Percentiles rank a stretch among this genome's conserved stretches.
Evolutionary conservation across 805 yeast genomes (phyloP).

Genomic region (Candida hungchunana): DNA sequence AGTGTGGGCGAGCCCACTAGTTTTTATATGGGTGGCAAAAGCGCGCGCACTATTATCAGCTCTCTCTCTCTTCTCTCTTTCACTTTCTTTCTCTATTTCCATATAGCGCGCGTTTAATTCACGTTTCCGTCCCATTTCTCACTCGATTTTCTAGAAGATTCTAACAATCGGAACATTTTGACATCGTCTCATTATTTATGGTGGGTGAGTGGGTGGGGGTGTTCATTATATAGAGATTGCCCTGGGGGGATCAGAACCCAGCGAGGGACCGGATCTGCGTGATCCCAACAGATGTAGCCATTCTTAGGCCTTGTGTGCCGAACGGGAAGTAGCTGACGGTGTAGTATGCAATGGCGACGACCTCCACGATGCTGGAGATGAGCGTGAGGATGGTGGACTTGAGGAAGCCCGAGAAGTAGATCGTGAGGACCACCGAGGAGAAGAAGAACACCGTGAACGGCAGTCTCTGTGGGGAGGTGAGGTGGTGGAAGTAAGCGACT

Average conservation of each 20-base stretch:
- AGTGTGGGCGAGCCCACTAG: constrained; percentile 7
- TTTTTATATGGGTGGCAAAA: constrained; percentile 13
- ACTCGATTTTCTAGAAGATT: too few relatives aligned
- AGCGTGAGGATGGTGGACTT: constrained; percentile 75
- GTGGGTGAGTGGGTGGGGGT: too few relatives aligned
- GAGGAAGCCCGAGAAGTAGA: constrained; percentile 66
- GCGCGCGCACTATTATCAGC: not conserved
- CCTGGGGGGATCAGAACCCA: constrained; percentile 7
- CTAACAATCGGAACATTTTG: too few relatives aligned
- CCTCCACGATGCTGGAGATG: constrained; percentile 68
- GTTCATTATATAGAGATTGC: too few relatives aligned
- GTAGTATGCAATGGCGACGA: constrained; percentile 85
- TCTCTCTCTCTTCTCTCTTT: too few relatives aligned
- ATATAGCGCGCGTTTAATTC: too few relatives aligned
- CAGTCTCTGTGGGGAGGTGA: constrained; percentile 69
- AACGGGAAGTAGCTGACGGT: constrained; percentile 92
- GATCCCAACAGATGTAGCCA: constrained; percentile 53
- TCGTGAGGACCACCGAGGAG: constrained; percentile 71
- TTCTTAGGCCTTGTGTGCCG: constrained; percentile 73
- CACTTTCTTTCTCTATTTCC: too few relatives aligned
- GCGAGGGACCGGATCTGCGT: constrained; percentile 35
- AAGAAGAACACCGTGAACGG: constrained; percentile 80
- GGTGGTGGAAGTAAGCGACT: constrained; percentile 66
- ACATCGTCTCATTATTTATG: too few relatives aligned
- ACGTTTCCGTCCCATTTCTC: too few relatives aligned